Evolutionary conservation across 2,329 filamentous ascomycete species (phyloP).

Genomic region (Scedosporium boydii): DNA sequence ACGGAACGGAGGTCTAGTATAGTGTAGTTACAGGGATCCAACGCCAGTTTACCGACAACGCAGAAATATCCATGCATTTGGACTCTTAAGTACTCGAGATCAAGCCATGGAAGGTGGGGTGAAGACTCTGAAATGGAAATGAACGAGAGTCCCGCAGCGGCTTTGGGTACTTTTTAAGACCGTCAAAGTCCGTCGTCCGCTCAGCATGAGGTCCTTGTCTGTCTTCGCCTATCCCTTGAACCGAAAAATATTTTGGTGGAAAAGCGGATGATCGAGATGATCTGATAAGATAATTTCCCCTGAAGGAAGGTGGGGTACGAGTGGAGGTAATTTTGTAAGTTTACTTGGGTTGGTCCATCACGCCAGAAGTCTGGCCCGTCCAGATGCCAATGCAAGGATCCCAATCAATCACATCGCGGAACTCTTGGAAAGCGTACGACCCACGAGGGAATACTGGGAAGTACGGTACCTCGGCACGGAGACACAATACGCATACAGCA

Average conservation of each 20-base stretch:
- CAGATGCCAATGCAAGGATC: too few relatives aligned
- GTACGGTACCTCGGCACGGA: too few relatives aligned
- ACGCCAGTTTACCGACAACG: too few relatives aligned
- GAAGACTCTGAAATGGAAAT: not conserved
- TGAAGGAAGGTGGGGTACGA: not conserved
- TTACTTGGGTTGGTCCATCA: too few relatives aligned
- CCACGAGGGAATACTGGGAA: too few relatives aligned
- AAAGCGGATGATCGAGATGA: constrained; percentile 1
- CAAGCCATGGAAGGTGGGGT: not conserved
- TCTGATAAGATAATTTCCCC: constrained; percentile 5
- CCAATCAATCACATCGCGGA: too few relatives aligned
- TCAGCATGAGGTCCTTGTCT: too few relatives aligned
- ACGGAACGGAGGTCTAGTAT: not conserved
- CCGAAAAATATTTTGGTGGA: not conserved
- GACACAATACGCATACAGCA: too few relatives aligned
- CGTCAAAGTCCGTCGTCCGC: not conserved
- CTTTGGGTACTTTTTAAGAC: not conserved
- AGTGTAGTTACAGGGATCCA: not conserved
- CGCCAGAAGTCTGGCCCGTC: not conserved
- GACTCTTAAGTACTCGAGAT: too few relatives aligned
- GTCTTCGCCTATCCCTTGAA: not conserved
- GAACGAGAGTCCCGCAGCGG: not conserved
- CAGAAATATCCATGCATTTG: too few relatives aligned
- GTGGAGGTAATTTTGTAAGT: not conserved
- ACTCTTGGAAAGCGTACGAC: too few relatives aligned